phyloP scores from a whole-genome alignment of 441 rosid species.

The Kokia cookei region DNA sequence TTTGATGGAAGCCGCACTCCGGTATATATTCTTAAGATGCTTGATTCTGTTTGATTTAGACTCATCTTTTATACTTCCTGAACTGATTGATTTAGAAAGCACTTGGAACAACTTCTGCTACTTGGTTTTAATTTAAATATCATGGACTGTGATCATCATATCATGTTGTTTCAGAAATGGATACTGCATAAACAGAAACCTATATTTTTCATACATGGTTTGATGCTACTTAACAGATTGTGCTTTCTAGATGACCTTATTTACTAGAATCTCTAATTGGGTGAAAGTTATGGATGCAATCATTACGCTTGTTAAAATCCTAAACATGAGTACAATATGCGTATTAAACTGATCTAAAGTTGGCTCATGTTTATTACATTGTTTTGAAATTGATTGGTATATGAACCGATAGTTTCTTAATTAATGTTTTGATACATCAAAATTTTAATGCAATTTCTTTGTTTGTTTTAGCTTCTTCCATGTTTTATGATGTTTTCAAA shows the following conservation, averaged over 20 bases:
- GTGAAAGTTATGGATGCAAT: too few relatives aligned
- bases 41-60: neutral
- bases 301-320: too few relatives aligned
- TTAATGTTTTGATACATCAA: neutral
- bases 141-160: neutral
- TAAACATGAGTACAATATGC: too few relatives aligned
- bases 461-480: neutral
- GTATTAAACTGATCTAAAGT: too few relatives aligned
- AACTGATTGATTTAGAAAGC: neutral
- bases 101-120: neutral
- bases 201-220: neutral
- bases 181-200: neutral
- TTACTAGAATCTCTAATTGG: too few relatives aligned
- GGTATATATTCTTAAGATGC: conserved; percentile 33
- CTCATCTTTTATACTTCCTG: neutral
- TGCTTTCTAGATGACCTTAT: too few relatives aligned
- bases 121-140: neutral
- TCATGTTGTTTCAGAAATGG: neutral
- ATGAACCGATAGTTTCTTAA: too few relatives aligned
- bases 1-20: conserved; percentile 69
- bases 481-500: neutral
- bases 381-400: too few relatives aligned
- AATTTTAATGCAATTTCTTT: neutral
- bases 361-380: too few relatives aligned
- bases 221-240: too few relatives aligned